A percentile compares a stretch with the other conserved stretches of the same genome.
Conservation (phyloP, 2,329 filamentous ascomycete species). For the Pseudogymnoascus sp. region DNA sequence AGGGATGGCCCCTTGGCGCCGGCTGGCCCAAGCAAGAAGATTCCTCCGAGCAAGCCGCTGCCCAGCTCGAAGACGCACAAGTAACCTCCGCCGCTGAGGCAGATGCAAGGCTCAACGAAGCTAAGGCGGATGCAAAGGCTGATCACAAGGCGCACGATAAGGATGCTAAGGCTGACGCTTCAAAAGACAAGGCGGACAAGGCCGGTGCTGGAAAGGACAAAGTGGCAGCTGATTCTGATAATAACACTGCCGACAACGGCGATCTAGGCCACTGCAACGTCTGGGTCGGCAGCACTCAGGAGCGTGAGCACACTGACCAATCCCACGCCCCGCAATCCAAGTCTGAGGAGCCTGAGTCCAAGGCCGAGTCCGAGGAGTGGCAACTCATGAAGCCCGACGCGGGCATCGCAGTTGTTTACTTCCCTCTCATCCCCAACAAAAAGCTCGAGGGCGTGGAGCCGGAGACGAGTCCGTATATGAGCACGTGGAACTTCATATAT, state of each 20-base stretch:
- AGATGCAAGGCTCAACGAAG: constrained; percentile 55
- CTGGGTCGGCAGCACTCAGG: constrained; percentile 82
- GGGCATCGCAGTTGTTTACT: constrained; percentile 82
- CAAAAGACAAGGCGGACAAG: constrained; percentile 15
- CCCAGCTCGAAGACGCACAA: constrained; percentile 62
- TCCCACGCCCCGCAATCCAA: constrained; percentile 22
- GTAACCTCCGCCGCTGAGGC: constrained; percentile 50
- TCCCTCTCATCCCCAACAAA: constrained; percentile 79
- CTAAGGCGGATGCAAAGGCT: constrained; percentile 33
- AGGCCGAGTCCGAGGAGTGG: constrained; percentile 59
- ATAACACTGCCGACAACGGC: constrained; percentile 37
- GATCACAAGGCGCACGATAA: constrained; percentile 36
- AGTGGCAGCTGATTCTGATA: constrained; percentile 19
- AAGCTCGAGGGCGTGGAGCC: constrained; percentile 79
- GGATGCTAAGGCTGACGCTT: constrained; percentile 21
- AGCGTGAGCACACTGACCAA: constrained; percentile 46
- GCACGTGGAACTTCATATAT: constrained; percentile 98
- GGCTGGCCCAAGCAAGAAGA: constrained; percentile 73
- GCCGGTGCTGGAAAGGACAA: constrained; percentile 14
- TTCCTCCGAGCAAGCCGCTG: constrained; percentile 50
- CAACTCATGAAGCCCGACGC: constrained; percentile 68
- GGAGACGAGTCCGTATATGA: constrained; percentile 74
- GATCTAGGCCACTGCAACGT: constrained; percentile 87
- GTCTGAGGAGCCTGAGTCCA: constrained; percentile 37
- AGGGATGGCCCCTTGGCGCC: constrained; percentile 90